A percentile compares a stretch with the other conserved stretches of the same genome.
These are phyloP conservation scores for Xylariales sp. DNA, from an alignment of 2,329 filamentous ascomycete species.

Conservation along the genomic window DNA sequence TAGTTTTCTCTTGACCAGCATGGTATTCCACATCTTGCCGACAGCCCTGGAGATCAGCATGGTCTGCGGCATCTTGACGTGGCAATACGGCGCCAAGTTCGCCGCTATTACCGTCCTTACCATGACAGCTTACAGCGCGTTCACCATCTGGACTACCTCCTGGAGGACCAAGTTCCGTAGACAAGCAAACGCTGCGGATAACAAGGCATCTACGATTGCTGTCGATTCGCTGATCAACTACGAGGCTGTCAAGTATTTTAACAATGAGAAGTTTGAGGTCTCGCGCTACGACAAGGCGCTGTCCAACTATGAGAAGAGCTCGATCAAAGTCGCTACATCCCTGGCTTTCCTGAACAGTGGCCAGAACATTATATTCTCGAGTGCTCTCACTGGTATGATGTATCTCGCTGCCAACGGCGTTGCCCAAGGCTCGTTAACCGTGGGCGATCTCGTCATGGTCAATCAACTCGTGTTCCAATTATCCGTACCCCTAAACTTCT, in stretches of 20 bases:
- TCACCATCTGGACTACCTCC: conserved; percentile 92
- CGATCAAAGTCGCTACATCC: conserved; percentile 95
- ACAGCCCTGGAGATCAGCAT: conserved; percentile 91
- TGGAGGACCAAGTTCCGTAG: conserved; percentile 97
- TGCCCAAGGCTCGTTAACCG: conserved; percentile 73
- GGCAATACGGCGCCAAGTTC: conserved; percentile 89
- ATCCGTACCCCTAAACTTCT: conserved; percentile 92
- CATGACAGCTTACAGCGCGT: conserved; percentile 93
- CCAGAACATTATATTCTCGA: conserved; percentile 96
- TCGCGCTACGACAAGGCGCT: conserved; percentile 84
- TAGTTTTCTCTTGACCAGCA: conserved; percentile 92
- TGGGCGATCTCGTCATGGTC: conserved; percentile 96
- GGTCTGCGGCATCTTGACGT: conserved; percentile 94
- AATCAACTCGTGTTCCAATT: conserved; percentile 99
- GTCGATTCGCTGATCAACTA: conserved; percentile 98
- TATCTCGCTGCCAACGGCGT: conserved; percentile 91
- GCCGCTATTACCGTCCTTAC: conserved; percentile 85
- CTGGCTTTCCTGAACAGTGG: conserved; percentile 89
- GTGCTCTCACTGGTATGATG: conserved; percentile 95
- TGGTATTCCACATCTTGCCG: conserved; percentile 96
- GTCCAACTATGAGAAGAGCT: conserved; percentile 82
- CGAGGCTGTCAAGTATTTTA: conserved; percentile 99
- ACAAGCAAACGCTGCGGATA: conserved; percentile 93
- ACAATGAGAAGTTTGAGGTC: conserved; percentile 96
- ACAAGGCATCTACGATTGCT: conserved; percentile 88